Evolutionary conservation across 805 yeast species (phyloP), one percentile per base, ranked within the genome.

Genomic region (Ogataea siamensis): DNA sequence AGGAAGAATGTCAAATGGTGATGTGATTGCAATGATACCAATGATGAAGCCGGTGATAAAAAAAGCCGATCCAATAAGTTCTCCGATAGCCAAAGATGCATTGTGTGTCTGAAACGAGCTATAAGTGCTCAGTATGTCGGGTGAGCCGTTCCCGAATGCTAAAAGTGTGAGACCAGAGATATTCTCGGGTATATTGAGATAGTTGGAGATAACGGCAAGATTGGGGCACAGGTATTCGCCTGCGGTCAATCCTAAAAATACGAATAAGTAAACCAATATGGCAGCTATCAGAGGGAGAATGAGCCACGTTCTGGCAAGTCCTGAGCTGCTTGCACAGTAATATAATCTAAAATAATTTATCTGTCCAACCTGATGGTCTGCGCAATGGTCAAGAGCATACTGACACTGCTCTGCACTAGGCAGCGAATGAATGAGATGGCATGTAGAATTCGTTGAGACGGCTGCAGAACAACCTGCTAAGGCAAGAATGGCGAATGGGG

Each of bases 81-180:
- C 97, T 1, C 96, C 93, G 5, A 91, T 63, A 0, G 98, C 97
- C 55, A 91, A 65, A 0, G 87, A 74, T 0, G 81, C 78, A 11
- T 83, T 77, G 9, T 76, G 81, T 0, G 79, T 64, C 11, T 69
- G 70, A 71, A 93, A 75, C 1, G 97, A 94, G 29, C 82, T 80
- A 53, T 81, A 87, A 0, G 96, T 88, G 34, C 89, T 76, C 34
- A 89, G 70, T 2, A 91, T 80, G 60, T 91, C 99, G 0, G 97
- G 96, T 0, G 94, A 73, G 1, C 96, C 95, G 60, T 91, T 91
- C 1, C 97, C 99, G 47, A 91, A 72, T 0, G 98, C 96, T 43
- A 91, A 64, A 13, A 91, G 64, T 0, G 97, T 89, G 49, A 93
- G 73, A 0, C 99, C 99, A 5, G 93, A 83, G 8, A 93, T 66